phyloP scores from a whole-genome alignment of 495 filamentous ascomycete genomes.

The Aspergillus kassunensis region DNA sequence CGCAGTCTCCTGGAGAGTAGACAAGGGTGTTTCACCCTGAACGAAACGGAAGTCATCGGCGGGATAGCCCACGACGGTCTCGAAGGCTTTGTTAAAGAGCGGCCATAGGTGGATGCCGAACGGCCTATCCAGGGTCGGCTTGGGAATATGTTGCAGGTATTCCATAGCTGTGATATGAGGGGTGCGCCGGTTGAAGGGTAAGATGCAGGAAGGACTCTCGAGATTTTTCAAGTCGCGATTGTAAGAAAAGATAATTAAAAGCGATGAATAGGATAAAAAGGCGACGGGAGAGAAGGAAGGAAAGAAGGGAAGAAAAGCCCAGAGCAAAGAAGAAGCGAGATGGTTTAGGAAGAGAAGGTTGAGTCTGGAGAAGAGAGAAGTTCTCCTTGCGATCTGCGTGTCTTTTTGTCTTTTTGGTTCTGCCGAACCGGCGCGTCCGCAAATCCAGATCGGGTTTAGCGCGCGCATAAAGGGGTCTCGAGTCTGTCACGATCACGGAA shows the following conservation, averaged over 20 bases:
- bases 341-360: constrained; percentile 15
- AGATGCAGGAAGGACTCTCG: too few species aligned
- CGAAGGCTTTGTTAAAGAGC: constrained; percentile 82
- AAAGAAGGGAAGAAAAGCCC: constrained; percentile 18
- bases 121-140: constrained; percentile 82
- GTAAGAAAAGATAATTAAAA: constrained; percentile 22
- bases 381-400: constrained; percentile 15
- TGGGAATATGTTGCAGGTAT: constrained; percentile 59
- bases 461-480: constrained; percentile 6
- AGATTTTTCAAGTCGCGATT: constrained; percentile 1
- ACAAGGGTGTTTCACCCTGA: constrained; percentile 55
- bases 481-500: too few species aligned
- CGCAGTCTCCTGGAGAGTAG: constrained; percentile 54
- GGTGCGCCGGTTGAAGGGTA: background rate
- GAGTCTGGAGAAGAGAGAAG: constrained; percentile 21
- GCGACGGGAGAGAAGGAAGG: constrained; percentile 17
- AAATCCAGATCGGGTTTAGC: constrained; percentile 11
- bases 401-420: constrained; percentile 17
- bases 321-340: constrained; percentile 10
- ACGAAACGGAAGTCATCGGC: constrained; percentile 59
- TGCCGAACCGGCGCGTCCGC: too few species aligned
- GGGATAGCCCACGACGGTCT: constrained; percentile 62
- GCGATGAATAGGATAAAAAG: constrained; percentile 25
- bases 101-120: constrained; percentile 94
- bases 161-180: constrained; percentile 39